phyloP scores from a whole-genome alignment of 352 stramenopile genomes.

The Globisporangium barbulae region DNA sequence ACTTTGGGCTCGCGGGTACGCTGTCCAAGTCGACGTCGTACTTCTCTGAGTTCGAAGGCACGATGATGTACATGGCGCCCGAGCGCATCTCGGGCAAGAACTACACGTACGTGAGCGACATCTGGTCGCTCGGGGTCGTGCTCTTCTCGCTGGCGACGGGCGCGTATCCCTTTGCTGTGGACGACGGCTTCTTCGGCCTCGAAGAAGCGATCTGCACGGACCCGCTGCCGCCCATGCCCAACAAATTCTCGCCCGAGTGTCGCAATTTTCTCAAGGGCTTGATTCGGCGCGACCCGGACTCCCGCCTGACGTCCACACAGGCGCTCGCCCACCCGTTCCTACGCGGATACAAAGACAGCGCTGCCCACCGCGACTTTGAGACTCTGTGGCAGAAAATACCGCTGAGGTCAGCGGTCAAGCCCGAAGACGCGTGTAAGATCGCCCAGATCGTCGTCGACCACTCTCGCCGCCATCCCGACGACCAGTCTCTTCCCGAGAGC shows the following conservation, averaged over 20 bases:
- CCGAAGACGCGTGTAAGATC: constrained; percentile 11
- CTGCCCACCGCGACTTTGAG: constrained; percentile 31
- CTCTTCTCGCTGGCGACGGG: constrained; percentile 68
- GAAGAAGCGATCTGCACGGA: constrained; percentile 83
- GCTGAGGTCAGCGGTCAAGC: constrained; percentile 17
- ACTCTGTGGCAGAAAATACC: constrained; percentile 37
- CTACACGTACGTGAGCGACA: constrained; percentile 82
- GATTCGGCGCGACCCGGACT: constrained; percentile 83
- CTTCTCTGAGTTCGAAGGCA: constrained; percentile 88
- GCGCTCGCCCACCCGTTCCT: constrained; percentile 91
- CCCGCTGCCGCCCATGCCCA: constrained; percentile 64
- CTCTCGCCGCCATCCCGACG: constrained; percentile 13
- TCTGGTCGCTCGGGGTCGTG: constrained; percentile 77
- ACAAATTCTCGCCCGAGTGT: constrained; percentile 80
- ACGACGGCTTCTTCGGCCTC: constrained; percentile 80
- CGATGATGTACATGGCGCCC: constrained; percentile 94
- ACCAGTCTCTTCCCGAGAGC: constrained; percentile 5
- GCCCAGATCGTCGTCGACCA: constrained; percentile 21
- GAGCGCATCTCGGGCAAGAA: constrained; percentile 87
- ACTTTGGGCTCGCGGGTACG: constrained; percentile 78
- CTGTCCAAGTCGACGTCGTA: constrained; percentile 75
- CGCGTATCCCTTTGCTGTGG: constrained; percentile 63
- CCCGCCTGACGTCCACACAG: constrained; percentile 78
- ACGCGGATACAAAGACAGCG: constrained; percentile 35
- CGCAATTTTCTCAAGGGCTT: constrained; percentile 93